These are phyloP conservation scores for Polyplosphaeria fusca DNA, from an alignment of 495 filamentous ascomycete species.

Conservation along the genomic window DNA sequence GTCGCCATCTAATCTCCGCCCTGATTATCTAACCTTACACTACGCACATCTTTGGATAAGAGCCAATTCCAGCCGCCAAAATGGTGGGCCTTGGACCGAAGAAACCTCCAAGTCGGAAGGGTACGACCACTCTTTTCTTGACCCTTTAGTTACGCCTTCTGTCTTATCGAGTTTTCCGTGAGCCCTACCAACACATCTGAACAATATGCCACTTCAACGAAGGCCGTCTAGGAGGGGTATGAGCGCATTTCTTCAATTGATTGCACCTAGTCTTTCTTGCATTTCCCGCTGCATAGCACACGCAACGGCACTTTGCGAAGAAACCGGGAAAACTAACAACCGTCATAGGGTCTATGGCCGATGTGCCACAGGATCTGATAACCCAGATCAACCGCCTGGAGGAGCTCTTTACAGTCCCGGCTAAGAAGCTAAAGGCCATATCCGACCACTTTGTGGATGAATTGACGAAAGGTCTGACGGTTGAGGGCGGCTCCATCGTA, in stretches of 20 bases:
- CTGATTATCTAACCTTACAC: background rate
- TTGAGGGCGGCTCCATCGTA: conserved; percentile 90
- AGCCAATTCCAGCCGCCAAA: conserved; percentile 1
- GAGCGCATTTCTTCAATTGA: no score
- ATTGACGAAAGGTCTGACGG: conserved; percentile 79
- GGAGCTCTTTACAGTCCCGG: conserved; percentile 76
- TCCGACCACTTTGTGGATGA: conserved; percentile 85
- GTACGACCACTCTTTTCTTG: conserved; percentile 16
- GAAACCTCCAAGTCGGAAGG: conserved; percentile 31
- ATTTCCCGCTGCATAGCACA: no score
- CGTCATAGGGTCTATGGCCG: conserved; percentile 77
- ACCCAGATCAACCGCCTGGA: conserved; percentile 83
- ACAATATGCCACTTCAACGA: background rate
- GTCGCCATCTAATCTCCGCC: no score
- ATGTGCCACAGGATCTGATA: conserved; percentile 79
- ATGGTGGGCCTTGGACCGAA: conserved; percentile 22
- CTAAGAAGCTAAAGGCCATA: conserved; percentile 78
- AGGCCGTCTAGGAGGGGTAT: background rate
- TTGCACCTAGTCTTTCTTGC: no score
- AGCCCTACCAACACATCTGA: background rate
- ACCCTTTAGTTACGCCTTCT: background rate
- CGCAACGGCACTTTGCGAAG: no score
- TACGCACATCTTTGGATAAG: background rate
- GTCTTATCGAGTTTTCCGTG: no score
- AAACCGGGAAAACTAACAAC: no score